Conservation (phyloP, 495 filamentous ascomycete genomes). For the Neurospora sp. region DNA sequence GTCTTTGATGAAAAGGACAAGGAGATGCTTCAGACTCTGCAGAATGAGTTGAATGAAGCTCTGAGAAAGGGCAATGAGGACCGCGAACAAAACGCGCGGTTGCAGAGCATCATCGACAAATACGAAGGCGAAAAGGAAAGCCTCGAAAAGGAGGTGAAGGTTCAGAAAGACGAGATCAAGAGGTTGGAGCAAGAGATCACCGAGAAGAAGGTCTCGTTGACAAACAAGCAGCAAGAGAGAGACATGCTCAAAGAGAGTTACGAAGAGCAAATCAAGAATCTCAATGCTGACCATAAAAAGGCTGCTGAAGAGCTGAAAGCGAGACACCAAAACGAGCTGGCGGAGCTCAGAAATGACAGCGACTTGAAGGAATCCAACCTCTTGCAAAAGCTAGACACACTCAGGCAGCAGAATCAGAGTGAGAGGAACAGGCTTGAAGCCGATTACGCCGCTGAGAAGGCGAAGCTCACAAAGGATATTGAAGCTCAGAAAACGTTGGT, state of each 20-base stretch:
- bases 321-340: background rate
- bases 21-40: background rate
- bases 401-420: background rate
- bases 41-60: background rate
- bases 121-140: background rate
- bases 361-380: background rate
- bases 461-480: background rate
- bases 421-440: background rate
- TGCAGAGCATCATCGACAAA: background rate
- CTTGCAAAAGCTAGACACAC: background rate
- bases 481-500: background rate
- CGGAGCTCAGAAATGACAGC: background rate
- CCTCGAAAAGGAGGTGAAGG: background rate
- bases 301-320: background rate
- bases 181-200: background rate
- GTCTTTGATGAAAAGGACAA: background rate
- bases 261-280: background rate
- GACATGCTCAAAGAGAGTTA: background rate
- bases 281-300: background rate
- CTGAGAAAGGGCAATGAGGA: background rate
- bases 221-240: background rate
- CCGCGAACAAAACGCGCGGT: background rate
- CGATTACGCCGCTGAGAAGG: background rate
- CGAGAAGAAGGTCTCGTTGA: background rate
- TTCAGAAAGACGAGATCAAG: slow-evolving; percentile 2